These are phyloP conservation scores for Mucor lusitanicus DNA, from an alignment of 371 early-diverging fungal genomes.

Conservation along the genomic window DNA sequence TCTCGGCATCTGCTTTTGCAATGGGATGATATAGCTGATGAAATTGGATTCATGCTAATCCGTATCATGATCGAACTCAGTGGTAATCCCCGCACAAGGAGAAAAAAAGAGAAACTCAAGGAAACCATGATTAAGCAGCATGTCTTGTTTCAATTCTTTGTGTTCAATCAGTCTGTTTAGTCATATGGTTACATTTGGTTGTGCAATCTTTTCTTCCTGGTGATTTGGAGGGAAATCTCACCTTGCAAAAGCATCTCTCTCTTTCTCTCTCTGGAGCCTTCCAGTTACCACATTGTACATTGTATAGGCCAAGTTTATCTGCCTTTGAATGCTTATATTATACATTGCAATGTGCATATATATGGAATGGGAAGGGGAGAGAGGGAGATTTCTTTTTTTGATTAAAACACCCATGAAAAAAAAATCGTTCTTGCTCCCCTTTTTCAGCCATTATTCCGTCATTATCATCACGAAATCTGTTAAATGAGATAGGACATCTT, in stretches of 20 bases:
- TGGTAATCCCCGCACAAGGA: neutral
- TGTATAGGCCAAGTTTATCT: neutral
- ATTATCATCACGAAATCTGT: neutral
- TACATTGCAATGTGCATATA: neutral
- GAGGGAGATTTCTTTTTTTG: neutral
- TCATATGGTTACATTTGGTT: neutral
- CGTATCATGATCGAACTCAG: neutral
- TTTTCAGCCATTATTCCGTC: neutral
- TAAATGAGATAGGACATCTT: neutral
- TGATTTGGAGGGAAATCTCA: neutral
- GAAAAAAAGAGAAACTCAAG: neutral
- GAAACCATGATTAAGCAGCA: neutral
- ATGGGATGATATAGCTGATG: neutral
- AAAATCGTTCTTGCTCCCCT: neutral
- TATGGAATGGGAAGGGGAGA: neutral
- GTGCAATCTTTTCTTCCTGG: neutral
- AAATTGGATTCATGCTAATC: neutral
- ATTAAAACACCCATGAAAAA: conserved; percentile 1
- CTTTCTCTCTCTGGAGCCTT: neutral
- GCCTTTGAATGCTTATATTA: neutral
- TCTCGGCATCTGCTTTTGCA: neutral
- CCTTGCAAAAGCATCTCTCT: neutral
- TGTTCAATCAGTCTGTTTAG: neutral
- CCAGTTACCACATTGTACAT: neutral
- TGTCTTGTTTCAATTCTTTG: neutral